Conservation (phyloP, 2,329 filamentous ascomycete species). For the Aspergillus thermomutatus region DNA sequence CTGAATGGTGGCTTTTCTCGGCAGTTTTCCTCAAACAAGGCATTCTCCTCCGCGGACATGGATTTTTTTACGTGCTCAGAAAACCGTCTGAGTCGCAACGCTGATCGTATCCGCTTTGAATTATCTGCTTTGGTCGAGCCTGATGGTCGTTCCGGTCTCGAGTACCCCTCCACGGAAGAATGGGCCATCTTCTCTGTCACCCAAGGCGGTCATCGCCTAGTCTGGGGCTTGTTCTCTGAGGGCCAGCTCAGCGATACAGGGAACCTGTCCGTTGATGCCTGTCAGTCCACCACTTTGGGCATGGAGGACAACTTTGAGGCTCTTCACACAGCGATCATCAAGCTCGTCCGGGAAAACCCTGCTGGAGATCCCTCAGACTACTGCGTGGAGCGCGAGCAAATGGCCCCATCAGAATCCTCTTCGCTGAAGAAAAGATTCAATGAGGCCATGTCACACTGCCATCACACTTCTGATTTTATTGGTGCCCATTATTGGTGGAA, state of each 20-base stretch:
- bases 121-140: constrained; percentile 37
- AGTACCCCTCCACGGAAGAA: constrained; percentile 75
- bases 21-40: constrained; percentile 22
- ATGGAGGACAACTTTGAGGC: constrained; percentile 78
- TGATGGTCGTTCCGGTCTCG: constrained; percentile 53
- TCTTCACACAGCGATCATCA: constrained; percentile 74
- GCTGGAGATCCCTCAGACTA: constrained; percentile 58
- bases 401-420: constrained; percentile 5
- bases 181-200: constrained; percentile 82
- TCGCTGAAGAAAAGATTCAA: constrained; percentile 46
- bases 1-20: constrained; percentile 22
- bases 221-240: constrained; percentile 61
- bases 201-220: constrained; percentile 66
- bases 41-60: constrained; percentile 30
- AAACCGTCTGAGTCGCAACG: constrained; percentile 28
- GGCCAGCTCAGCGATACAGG: constrained; percentile 62
- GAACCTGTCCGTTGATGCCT: constrained; percentile 49
- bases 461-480: constrained; percentile 76
- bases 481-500: constrained; percentile 83
- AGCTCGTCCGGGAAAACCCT: constrained; percentile 78
- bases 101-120: constrained; percentile 41
- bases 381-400: constrained; percentile 6
- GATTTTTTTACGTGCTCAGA: constrained; percentile 25
- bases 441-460: constrained; percentile 71
- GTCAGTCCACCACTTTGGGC: constrained; percentile 45